Conservation (phyloP, 345 rosid species). For the Rubroshorea leprosula region DNA sequence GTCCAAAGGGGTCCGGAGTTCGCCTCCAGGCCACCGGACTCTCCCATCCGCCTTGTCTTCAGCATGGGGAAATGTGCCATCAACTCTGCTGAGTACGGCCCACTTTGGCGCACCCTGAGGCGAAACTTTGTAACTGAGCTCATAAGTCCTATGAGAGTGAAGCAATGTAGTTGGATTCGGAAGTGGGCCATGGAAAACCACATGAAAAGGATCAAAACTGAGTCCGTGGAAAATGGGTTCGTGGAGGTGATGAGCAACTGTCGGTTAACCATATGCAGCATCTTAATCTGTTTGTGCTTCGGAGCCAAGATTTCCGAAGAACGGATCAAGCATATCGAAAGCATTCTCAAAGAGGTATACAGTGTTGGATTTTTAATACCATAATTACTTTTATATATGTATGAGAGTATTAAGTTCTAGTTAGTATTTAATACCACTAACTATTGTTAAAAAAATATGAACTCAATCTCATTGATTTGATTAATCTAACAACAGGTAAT, state of each 20-base stretch:
- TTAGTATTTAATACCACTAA: too few species aligned
- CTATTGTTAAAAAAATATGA: too few species aligned
- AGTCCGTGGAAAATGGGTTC: slow-evolving; percentile 42
- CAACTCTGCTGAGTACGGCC: slow-evolving; percentile 83
- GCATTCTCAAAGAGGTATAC: slow-evolving; percentile 58
- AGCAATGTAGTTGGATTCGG: slow-evolving; percentile 84
- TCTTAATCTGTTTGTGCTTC: slow-evolving; percentile 76
- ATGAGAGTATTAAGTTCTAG: too few species aligned
- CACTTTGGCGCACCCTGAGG: slow-evolving; percentile 72
- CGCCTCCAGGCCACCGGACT: slow-evolving; percentile 80
- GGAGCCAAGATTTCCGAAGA: slow-evolving; percentile 80
- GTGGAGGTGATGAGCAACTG: slow-evolving; percentile 78
- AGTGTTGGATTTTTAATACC: not conserved
- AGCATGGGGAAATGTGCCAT: slow-evolving; percentile 89
- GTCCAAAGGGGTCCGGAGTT: slow-evolving; percentile 59
- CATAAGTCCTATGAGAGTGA: slow-evolving; percentile 58
- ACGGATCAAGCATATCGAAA: slow-evolving; percentile 54
- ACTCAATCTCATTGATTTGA: too few species aligned
- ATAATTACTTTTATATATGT: not conserved
- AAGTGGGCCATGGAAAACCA: slow-evolving; percentile 72
- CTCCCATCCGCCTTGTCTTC: slow-evolving; percentile 75
- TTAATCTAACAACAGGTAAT: slow-evolving; percentile 14
- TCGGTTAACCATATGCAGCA: slow-evolving; percentile 67
- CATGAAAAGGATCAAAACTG: slow-evolving; percentile 52
- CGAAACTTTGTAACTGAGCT: slow-evolving; percentile 80